Base-by-base conservation (phyloP, 495 filamentous ascomycete species). In the Trichocladium antarcticum region DNA sequence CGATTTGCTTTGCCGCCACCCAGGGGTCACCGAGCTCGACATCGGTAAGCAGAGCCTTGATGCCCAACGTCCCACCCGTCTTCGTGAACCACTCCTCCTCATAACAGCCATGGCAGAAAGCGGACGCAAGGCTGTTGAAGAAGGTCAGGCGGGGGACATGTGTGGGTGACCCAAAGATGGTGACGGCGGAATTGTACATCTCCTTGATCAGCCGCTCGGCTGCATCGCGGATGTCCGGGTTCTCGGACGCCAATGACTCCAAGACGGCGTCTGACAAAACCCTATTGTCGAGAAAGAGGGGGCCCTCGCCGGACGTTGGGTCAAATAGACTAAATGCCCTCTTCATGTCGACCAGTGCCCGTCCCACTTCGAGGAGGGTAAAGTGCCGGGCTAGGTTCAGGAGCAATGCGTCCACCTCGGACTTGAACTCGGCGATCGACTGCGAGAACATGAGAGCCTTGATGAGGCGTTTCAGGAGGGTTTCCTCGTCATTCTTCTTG, bases 71-170 rank as follows among this genome's bases (percentile, higher is more conserved):
- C 14, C 93, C 93, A 49, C 89, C 90, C 16, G 87, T 81, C 59
- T 99, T 99, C 12, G 87, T 85, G 58, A 89, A 97, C 93, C 93
- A 99, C 53, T 97, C 89, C 61, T 96, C 89, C 55, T 89, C 87
- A 50, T 95, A 84, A 60, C 93, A 99, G 52, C 85, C 85, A 63
- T 99, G 93, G 55, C 84, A 88, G 66, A 96, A 95, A 0, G 80
- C 77, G 48, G 79, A 81, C 17, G 82, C 79, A 10, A 97, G 69
- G 58, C 88, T 81, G 50, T 74, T 70, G 66, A 96, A 99, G 65
- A 96, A 88, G 1, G 78, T 76, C 9, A 97, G 70, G 43, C 79
- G 78, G 11, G 81, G 72, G 9, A 87, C 79, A 35, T 82, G 73
- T n/a, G 75, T 73, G 7, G 77, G 64, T 11, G 77, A 76, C 14